These are phyloP conservation scores for Vachellia collinsii DNA, from an alignment of 306 rosid species.

Conservation along the genomic window DNA sequence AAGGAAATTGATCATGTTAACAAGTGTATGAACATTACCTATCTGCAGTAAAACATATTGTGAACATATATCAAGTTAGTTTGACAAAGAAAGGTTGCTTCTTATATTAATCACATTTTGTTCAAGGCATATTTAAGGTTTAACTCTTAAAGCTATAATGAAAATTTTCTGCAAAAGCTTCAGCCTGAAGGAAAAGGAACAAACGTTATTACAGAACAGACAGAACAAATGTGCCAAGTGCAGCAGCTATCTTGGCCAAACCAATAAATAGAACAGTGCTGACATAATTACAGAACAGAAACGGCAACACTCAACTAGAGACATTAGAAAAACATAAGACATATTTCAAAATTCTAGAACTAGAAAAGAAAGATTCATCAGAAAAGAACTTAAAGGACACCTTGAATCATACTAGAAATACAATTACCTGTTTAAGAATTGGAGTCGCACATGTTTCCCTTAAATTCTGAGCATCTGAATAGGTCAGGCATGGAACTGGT, in stretches of 20 bases:
- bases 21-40: not conserved
- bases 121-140: not conserved
- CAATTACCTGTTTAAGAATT: slow-evolving; percentile 80
- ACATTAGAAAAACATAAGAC: not conserved
- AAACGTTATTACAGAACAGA: not conserved
- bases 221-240: not conserved
- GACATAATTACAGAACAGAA: not conserved
- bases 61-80: not conserved
- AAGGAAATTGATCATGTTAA: not conserved
- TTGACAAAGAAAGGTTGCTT: not conserved
- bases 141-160: not conserved
- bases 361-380: slow-evolving; percentile 2
- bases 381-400: slow-evolving; percentile 8
- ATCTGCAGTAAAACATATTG: not conserved
- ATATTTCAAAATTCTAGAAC: slow-evolving; percentile 25
- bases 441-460: slow-evolving; percentile 81
- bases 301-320: slow-evolving; percentile 5
- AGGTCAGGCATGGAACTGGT: slow-evolving; percentile 96
- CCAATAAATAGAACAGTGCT: not conserved
- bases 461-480: slow-evolving; percentile 69
- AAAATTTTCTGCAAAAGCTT: not conserved
- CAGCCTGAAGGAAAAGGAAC: not conserved
- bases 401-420: not conserved
- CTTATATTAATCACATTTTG: not conserved
- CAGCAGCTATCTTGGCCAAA: not conserved